Evolutionary conservation across 495 filamentous ascomycete genomes (phyloP).

Genomic region (Penicillium manginii): DNA sequence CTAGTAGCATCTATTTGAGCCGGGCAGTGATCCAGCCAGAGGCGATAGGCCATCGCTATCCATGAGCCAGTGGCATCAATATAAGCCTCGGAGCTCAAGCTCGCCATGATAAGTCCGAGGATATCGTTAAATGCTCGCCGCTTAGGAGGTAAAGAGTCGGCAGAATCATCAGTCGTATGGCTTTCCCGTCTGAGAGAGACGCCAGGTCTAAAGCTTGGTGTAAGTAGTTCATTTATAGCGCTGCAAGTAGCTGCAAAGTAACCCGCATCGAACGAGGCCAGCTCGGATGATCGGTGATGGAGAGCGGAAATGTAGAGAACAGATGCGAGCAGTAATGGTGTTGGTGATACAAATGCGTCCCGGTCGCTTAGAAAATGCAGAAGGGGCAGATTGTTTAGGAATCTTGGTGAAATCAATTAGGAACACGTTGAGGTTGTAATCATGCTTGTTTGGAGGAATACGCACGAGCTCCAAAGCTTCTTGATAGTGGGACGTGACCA

Average conservation of each 20-base stretch:
- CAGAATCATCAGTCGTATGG: neutral
- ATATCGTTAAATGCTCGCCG: slow-evolving; percentile 37
- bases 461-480: slow-evolving; percentile 42
- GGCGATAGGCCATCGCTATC: slow-evolving; percentile 47
- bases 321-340: slow-evolving; percentile 41
- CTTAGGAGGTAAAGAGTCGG: neutral
- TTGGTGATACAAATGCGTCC: slow-evolving; percentile 37
- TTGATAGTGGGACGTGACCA: slow-evolving; percentile 39
- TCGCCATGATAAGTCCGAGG: slow-evolving; percentile 46
- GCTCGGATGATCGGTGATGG: slow-evolving; percentile 31
- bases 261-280: slow-evolving; percentile 28
- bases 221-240: slow-evolving; percentile 39
- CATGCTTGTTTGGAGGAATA: neutral
- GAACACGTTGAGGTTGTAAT: neutral
- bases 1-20: slow-evolving; percentile 22
- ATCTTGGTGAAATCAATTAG: slow-evolving; percentile 20
- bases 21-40: slow-evolving; percentile 39
- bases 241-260: slow-evolving; percentile 42
- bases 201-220: slow-evolving; percentile 13
- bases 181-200: neutral
- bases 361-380: slow-evolving; percentile 44
- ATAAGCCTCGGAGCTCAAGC: slow-evolving; percentile 43
- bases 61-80: slow-evolving; percentile 40
- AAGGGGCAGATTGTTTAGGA: slow-evolving; percentile 41
- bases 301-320: slow-evolving; percentile 47